A percentile compares a stretch with the other conserved stretches of the same genome.
These are phyloP conservation scores for Penicillium digitatum DNA, from an alignment of 2,329 filamentous ascomycete species.

Conservation along the genomic window DNA sequence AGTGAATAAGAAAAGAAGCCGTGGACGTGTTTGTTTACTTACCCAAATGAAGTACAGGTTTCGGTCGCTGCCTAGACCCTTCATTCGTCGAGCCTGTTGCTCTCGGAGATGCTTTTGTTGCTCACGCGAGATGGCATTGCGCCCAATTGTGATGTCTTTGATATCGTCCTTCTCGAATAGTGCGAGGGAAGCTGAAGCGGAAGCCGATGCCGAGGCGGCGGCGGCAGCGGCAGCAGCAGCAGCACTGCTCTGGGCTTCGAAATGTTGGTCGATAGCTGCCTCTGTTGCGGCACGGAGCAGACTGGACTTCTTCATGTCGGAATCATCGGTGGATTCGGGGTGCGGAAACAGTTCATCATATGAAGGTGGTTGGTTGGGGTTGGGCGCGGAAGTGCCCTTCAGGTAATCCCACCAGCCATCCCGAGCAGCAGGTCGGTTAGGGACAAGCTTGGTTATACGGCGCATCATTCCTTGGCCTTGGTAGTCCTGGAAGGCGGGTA, in stretches of 20 bases:
- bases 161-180: slow-evolving; percentile 35
- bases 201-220: slow-evolving; percentile 18
- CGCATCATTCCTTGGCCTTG: slow-evolving; percentile 69
- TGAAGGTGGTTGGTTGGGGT: slow-evolving; percentile 61
- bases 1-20: neutral
- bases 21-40: slow-evolving; percentile 24
- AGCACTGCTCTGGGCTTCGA: slow-evolving; percentile 34
- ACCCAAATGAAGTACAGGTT: slow-evolving; percentile 56
- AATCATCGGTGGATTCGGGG: slow-evolving; percentile 33
- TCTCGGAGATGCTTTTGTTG: slow-evolving; percentile 47
- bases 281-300: slow-evolving; percentile 44
- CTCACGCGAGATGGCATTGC: slow-evolving; percentile 42
- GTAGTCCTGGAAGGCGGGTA: slow-evolving; percentile 65
- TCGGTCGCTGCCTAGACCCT: slow-evolving; percentile 47
- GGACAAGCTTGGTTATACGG: slow-evolving; percentile 68
- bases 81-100: slow-evolving; percentile 48
- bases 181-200: slow-evolving; percentile 10
- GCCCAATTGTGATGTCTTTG: slow-evolving; percentile 43
- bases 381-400: slow-evolving; percentile 47
- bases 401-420: slow-evolving; percentile 66
- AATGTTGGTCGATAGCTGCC: slow-evolving; percentile 45
- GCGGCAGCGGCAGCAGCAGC: slow-evolving; percentile 19
- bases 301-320: slow-evolving; percentile 44
- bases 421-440: slow-evolving; percentile 56
- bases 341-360: slow-evolving; percentile 74